Evolutionary conservation across 2,329 filamentous ascomycete genomes (phyloP).

Genomic region (Aspergillus sp.): DNA sequence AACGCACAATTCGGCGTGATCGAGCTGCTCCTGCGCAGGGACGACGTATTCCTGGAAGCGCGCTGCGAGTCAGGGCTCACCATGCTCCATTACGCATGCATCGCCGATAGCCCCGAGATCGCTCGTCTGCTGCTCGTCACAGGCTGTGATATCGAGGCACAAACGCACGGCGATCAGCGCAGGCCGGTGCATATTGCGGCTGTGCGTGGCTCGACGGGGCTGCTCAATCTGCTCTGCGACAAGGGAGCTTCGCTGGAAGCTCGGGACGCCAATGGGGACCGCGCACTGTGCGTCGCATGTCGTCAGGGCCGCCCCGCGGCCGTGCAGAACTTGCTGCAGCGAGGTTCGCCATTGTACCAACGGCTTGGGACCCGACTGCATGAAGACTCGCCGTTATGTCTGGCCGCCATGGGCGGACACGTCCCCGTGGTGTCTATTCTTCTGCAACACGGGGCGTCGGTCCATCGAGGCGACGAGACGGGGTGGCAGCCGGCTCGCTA

Average conservation of each 20-base stretch:
- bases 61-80: constrained; percentile 22
- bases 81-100: constrained; percentile 33
- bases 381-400: constrained; percentile 33
- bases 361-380: constrained; percentile 16
- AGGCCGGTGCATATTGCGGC: constrained; percentile 30
- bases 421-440: constrained; percentile 25
- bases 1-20: constrained; percentile 30
- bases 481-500: constrained; percentile 33
- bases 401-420: constrained; percentile 30
- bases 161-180: constrained; percentile 17
- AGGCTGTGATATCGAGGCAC: constrained; percentile 28
- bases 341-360: constrained; percentile 22
- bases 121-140: constrained; percentile 25
- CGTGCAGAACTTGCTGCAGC: constrained; percentile 26
- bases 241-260: constrained; percentile 25
- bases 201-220: constrained; percentile 17
- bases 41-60: constrained; percentile 17
- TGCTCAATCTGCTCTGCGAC: constrained; percentile 26
- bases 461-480: constrained; percentile 26
- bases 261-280: constrained; percentile 26
- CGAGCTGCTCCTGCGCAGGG: constrained; percentile 30
- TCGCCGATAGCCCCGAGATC: constrained; percentile 21
- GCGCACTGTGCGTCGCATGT: constrained; percentile 27
- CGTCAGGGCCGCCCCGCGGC: constrained; percentile 25
- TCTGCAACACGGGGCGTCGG: constrained; percentile 25